These are phyloP conservation scores for Aureobasidium sp. DNA, from an alignment of 2,329 filamentous ascomycete genomes.

Conservation along the genomic window DNA sequence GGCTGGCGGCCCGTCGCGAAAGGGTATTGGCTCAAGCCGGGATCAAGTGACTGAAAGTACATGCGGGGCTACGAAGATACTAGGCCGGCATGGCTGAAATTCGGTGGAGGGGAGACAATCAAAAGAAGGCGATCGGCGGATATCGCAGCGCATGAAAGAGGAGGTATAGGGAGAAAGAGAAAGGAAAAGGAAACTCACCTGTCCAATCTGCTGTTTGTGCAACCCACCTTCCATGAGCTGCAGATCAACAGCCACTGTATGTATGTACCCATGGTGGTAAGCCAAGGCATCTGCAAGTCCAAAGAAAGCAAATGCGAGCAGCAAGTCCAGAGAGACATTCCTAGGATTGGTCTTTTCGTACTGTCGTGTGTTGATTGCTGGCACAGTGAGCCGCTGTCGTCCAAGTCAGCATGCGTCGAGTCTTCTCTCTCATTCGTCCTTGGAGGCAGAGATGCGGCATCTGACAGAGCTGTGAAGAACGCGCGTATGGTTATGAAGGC, in stretches of 20 bases:
- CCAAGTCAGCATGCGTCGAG: not conserved
- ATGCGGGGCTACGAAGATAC: conserved; percentile 39
- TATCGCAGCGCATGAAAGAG: not conserved
- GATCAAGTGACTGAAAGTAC: conserved; percentile 52
- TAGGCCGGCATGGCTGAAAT: not conserved
- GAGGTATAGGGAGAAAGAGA: not conserved
- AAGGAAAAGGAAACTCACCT: conserved; percentile 57
- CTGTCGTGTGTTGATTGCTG: conserved; percentile 13
- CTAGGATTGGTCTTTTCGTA: conserved; percentile 56
- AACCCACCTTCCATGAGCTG: conserved; percentile 67
- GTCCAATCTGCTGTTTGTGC: conserved; percentile 70
- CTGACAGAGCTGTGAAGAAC: conserved; percentile 54
- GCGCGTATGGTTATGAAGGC: conserved; percentile 50
- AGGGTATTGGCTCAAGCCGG: conserved; percentile 29
- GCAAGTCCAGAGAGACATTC: conserved; percentile 70
- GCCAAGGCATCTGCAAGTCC: conserved; percentile 80
- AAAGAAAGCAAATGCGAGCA: conserved; percentile 64
- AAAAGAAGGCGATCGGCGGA: not conserved
- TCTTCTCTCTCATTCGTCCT: conserved; percentile 28
- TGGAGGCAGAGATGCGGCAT: conserved; percentile 57
- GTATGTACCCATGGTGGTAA: conserved; percentile 65
- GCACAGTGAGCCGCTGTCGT: not conserved
- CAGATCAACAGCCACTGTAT: conserved; percentile 63
- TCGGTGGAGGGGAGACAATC: not conserved
- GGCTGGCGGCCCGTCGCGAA: conserved; percentile 16